Percentiles rank a stretch among this genome's conserved stretches.
Evolutionary conservation across 1,284 basidiomycete genomes (phyloP).

Genomic region (Naganishia sp.): DNA sequence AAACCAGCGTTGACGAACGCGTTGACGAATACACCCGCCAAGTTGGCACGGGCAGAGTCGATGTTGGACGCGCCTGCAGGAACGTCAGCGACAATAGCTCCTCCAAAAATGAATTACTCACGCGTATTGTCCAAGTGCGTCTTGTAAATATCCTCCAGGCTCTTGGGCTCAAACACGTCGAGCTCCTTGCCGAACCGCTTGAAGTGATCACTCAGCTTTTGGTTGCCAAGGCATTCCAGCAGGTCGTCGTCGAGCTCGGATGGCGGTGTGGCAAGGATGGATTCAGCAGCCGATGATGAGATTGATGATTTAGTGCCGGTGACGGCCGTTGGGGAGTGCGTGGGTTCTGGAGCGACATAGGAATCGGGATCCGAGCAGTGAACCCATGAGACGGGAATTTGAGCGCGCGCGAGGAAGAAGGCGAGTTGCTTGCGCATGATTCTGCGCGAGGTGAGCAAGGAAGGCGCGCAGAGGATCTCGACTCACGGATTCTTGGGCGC

Average conservation of each 20-base stretch:
- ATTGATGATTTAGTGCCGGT: constrained; percentile 44
- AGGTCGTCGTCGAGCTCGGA: constrained; percentile 79
- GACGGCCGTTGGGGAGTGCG: constrained; percentile 44
- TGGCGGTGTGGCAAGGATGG: constrained; percentile 43
- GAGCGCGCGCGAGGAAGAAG: constrained; percentile 87
- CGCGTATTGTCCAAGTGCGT: constrained; percentile 88
- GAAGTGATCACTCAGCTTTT: constrained; percentile 80
- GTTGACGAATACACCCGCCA: constrained; percentile 97
- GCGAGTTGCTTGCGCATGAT: constrained; percentile 96
- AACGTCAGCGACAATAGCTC: neutral
- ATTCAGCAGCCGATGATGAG: constrained; percentile 2
- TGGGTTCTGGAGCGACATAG: constrained; percentile 56
- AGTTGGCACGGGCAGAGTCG: constrained; percentile 90
- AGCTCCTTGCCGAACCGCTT: constrained; percentile 92
- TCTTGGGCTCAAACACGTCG: constrained; percentile 84
- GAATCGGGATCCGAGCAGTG: constrained; percentile 52
- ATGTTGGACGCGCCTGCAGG: constrained; percentile 61
- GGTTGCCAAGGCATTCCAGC: constrained; percentile 79
- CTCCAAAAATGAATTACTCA: constrained; percentile 49
- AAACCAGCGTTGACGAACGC: constrained; percentile 99
- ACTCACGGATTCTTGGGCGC: constrained; percentile 80
- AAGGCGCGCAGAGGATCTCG: neutral
- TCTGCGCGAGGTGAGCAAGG: constrained; percentile 51
- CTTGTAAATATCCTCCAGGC: constrained; percentile 97
- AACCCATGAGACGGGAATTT: constrained; percentile 89